Evolutionary conservation across 768 basidiomycete genomes (phyloP), one percentile per base, ranked within the genome.

Genomic region (Termitomyces titanicus): DNA sequence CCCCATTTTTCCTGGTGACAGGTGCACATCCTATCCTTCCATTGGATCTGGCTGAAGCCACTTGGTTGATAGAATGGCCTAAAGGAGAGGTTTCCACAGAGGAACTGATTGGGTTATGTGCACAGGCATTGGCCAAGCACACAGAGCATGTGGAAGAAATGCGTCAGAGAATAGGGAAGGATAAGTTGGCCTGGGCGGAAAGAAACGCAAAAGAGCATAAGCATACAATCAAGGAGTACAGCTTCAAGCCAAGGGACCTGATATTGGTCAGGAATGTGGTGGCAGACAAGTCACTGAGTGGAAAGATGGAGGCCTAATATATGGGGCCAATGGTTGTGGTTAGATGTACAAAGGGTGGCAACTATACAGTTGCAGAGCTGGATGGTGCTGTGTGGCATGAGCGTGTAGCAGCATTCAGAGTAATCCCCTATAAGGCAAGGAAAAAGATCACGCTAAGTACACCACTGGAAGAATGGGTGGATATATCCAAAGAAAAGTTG

Each of bases 211-310:
- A 56, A 12, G 51, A 63, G 0, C 64, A 70, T 42, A 52, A 54
- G 2, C 10, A 56, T 18, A 56, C 51, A 1, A 69, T 73, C 33
- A 42, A 46, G 3, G 54, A 69, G 18, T 70, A 51, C 52, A 35
- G 65, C 20, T 76, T 72, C 53, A 33, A 61, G 15, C 54, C 53
- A 2, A 73, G 73, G 11, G 65, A 66, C 2, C 59, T 79, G 0
- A 69, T 77, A 0, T 60, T 80, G 0, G 63, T 76, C 0, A 47
- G 66, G 4, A 77, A 79, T 46, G 68, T 68, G 1, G 24, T 39
- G 8, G 18, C 40, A 20, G 40, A 10, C 2, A 47, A 47, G 18
- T 31, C 47, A 15, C 2, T 47, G 7, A 35, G 33, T n/a, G 11
- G 10, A 4, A 47, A 35, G 12, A 47, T 47, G 47, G 18, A 33